Conservation (phyloP, 179 eudicot genomes). For the Beta corolliflora region DNA sequence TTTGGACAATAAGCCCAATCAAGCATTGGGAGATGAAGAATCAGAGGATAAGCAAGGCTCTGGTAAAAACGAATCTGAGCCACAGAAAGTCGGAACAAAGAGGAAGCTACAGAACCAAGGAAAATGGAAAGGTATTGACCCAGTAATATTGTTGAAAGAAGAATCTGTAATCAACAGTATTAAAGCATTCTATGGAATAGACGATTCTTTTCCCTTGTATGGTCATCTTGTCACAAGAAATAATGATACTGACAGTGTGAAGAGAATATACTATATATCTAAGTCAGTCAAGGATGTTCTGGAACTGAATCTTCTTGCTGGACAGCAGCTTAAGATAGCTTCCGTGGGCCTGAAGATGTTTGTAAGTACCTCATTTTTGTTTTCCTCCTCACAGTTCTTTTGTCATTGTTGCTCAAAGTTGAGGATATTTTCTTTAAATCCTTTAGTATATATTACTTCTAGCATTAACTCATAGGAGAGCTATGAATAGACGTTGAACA, state of each 20-base stretch:
- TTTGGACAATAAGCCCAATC: constrained; percentile 40
- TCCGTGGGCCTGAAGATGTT: constrained; percentile 96
- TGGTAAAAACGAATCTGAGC: constrained; percentile 33
- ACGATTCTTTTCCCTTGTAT: constrained; percentile 65
- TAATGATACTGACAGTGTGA: constrained; percentile 70
- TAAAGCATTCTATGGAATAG: constrained; percentile 78
- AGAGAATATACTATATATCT: constrained; percentile 90
- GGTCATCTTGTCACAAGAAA: constrained; percentile 88
- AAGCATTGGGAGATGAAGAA: constrained; percentile 40
- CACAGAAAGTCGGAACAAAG: constrained; percentile 49
- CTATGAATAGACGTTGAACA: background rate
- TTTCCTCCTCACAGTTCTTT: background rate
- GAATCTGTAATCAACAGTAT: constrained; percentile 56
- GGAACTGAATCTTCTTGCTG: constrained; percentile 69
- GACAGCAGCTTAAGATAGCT: constrained; percentile 91
- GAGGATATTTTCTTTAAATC: background rate
- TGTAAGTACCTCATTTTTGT: constrained; percentile 53
- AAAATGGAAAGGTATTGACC: constrained; percentile 93
- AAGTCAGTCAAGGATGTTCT: constrained; percentile 75
- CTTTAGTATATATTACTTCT: background rate
- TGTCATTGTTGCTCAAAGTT: background rate
- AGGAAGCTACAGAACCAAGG: constrained; percentile 76
- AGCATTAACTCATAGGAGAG: background rate
- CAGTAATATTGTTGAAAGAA: constrained; percentile 72
- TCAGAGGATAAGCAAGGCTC: constrained; percentile 38